These are phyloP conservation scores for Paracorniculantispora psalliotae DNA, from an alignment of 2,329 filamentous ascomycete genomes.

Conservation along the genomic window DNA sequence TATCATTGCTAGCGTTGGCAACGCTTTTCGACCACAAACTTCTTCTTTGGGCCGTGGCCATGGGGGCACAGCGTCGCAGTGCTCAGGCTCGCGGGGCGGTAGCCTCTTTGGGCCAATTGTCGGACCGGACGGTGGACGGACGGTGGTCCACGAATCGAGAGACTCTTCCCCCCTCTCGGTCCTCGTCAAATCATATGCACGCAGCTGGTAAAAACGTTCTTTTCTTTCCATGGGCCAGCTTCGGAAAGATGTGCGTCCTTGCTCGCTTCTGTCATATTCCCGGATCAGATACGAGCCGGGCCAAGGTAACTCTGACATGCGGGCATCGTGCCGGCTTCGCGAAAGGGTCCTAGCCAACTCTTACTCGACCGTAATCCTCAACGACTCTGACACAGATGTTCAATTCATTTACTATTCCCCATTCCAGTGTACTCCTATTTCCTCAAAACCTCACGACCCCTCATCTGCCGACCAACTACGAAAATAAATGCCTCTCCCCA, in stretches of 20 bases:
- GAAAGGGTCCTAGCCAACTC: too few relatives aligned
- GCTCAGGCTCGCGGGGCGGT: neutral
- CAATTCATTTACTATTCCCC: too few relatives aligned
- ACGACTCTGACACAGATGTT: too few relatives aligned
- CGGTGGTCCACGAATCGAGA: too few relatives aligned
- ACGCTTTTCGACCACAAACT: neutral
- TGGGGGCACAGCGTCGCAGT: neutral
- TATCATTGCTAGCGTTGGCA: neutral
- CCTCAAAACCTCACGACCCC: too few relatives aligned
- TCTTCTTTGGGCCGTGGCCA: neutral
- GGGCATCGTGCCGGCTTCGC: too few relatives aligned
- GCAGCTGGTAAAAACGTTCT: too few relatives aligned
- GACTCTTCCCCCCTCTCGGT: too few relatives aligned
- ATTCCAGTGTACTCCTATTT: too few relatives aligned
- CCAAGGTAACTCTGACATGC: neutral
- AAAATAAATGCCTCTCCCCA: constrained; percentile 1
- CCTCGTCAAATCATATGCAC: too few relatives aligned
- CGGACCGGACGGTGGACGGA: neutral
- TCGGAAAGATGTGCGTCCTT: neutral
- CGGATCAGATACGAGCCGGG: neutral
- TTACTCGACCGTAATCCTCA: too few relatives aligned
- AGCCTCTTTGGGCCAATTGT: neutral
- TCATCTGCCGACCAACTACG: neutral
- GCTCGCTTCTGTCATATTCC: neutral
- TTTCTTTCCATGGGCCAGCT: neutral